phyloP scores from a whole-genome alignment of 2,329 filamentous ascomycete species.

The Xylariales sp. region DNA sequence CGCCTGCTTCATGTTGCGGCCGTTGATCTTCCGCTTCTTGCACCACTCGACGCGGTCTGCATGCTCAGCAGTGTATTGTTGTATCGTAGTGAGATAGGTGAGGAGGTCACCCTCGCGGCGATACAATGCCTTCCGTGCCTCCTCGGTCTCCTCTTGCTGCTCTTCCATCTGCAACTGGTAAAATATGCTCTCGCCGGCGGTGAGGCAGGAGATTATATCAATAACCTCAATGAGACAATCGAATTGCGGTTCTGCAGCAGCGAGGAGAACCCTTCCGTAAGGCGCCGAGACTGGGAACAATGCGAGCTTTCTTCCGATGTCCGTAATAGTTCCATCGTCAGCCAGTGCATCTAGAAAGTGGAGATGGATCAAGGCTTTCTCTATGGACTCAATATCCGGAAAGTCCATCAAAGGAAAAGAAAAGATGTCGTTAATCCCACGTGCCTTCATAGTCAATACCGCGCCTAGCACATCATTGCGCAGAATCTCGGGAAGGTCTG shows the following conservation, averaged over 20 bases:
- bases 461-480: slow-evolving; percentile 84
- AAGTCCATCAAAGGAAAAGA: slow-evolving; percentile 81
- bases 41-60: slow-evolving; percentile 55
- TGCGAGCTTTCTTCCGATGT: slow-evolving; percentile 71
- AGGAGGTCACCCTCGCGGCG: slow-evolving; percentile 62
- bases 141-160: slow-evolving; percentile 47
- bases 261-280: slow-evolving; percentile 77
- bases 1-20: slow-evolving; percentile 58
- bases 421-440: slow-evolving; percentile 77
- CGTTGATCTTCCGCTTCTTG: slow-evolving; percentile 50
- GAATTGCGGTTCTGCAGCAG: slow-evolving; percentile 64
- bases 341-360: slow-evolving; percentile 73
- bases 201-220: slow-evolving; percentile 70
- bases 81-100: slow-evolving; percentile 60
- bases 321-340: slow-evolving; percentile 68
- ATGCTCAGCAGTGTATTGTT: slow-evolving; percentile 55
- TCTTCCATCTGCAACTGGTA: slow-evolving; percentile 56
- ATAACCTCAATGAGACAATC: slow-evolving; percentile 79
- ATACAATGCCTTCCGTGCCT: slow-evolving; percentile 50
- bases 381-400: slow-evolving; percentile 71
- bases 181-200: slow-evolving; percentile 60
- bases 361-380: slow-evolving; percentile 78
- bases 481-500: slow-evolving; percentile 83
- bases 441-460: slow-evolving; percentile 87
- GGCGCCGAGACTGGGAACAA: slow-evolving; percentile 78